Conservation (phyloP, 495 filamentous ascomycete species). For the Zalerion maritima region DNA sequence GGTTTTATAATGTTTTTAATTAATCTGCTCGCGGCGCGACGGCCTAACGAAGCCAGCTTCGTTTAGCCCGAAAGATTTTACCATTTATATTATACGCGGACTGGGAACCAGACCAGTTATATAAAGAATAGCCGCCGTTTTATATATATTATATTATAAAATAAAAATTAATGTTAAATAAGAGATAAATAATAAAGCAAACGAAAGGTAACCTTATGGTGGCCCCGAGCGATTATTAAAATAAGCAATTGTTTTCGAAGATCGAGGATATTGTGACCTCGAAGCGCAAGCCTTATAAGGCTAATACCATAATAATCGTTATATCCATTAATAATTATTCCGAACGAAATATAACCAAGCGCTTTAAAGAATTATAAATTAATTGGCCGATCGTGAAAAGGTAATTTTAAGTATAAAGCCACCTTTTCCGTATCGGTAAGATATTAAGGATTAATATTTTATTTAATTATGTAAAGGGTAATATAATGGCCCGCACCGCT, state of each 20-base stretch:
- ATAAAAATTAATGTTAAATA: slow-evolving; percentile 17
- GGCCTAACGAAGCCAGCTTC: too few relatives aligned
- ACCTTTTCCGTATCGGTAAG: slow-evolving; percentile 11
- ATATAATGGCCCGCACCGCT: slow-evolving; percentile 2
- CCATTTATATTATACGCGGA: slow-evolving; percentile 9
- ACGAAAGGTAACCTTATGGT: slow-evolving; percentile 16
- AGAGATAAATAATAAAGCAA: slow-evolving; percentile 11
- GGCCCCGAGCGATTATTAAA: slow-evolving; percentile 8
- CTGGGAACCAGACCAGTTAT: slow-evolving; percentile 9
- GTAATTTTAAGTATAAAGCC: slow-evolving; percentile 9
- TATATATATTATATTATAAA: slow-evolving; percentile 19
- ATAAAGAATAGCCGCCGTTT: slow-evolving; percentile 10
- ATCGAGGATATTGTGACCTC: slow-evolving; percentile 9
- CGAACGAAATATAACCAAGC: slow-evolving; percentile 8
- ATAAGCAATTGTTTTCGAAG: slow-evolving; percentile 6
- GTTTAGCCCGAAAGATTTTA: too few relatives aligned
- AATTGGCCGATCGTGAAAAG: slow-evolving; percentile 8
- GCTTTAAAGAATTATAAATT: slow-evolving; percentile 10
- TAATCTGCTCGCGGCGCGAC: too few relatives aligned
- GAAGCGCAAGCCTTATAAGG: slow-evolving; percentile 7
- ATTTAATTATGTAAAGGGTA: slow-evolving; percentile 10
- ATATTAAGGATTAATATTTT: slow-evolving; percentile 13
- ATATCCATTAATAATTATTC: slow-evolving; percentile 9
- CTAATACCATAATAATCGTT: slow-evolving; percentile 12
- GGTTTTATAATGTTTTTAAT: too few relatives aligned